Conservation (phyloP, 179 eudicot genomes). For the Heliamphora ciliata region DNA sequence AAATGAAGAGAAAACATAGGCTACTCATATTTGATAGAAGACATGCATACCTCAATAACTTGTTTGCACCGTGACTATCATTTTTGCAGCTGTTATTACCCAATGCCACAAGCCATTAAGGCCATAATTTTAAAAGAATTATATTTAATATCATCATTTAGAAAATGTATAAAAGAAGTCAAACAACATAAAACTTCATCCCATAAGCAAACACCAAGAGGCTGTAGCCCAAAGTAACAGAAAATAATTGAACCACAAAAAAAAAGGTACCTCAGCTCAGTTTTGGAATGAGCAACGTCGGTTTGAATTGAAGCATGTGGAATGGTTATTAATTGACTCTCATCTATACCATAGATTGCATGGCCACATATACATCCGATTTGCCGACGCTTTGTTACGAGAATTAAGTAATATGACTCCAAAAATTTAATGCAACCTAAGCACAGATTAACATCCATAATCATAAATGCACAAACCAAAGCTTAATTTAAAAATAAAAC, state of each 20-base stretch:
- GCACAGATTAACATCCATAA: background rate
- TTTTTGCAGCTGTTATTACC: background rate
- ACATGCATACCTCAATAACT: background rate
- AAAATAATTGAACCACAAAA: background rate
- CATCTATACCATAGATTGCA: constrained; percentile 85
- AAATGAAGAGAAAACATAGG: background rate
- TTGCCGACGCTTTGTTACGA: constrained; percentile 80
- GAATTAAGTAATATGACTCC: constrained; percentile 76
- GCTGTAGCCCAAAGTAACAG: background rate
- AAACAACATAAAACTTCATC: background rate
- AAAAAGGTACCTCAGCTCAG: constrained; percentile 66
- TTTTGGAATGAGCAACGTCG: constrained; percentile 82
- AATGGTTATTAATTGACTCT: constrained; percentile 76
- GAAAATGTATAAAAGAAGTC: background rate
- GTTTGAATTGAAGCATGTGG: constrained; percentile 85
- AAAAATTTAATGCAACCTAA: constrained; percentile 80
- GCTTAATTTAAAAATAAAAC: background rate
- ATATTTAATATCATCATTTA: background rate
- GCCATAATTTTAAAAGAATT: background rate
- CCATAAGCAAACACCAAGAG: background rate
- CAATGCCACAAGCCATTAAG: background rate
- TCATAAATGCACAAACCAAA: background rate
- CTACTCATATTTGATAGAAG: background rate
- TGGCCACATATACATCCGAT: constrained; percentile 92
- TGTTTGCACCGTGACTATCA: background rate